Evolutionary conservation across 352 stramenopile genomes (phyloP).

Genomic region (Peronospora belbahrii): DNA sequence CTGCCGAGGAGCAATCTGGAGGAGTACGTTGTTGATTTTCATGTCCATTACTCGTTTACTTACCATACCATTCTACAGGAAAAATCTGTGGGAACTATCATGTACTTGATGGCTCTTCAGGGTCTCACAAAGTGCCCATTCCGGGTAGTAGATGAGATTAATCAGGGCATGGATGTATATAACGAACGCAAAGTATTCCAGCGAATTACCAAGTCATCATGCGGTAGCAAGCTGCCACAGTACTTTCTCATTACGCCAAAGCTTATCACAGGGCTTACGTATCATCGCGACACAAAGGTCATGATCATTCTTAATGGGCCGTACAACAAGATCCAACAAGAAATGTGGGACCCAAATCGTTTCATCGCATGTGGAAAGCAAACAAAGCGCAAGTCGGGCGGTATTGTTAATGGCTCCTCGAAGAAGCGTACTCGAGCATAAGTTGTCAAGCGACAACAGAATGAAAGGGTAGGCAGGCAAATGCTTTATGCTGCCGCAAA

Average conservation of each 20-base stretch:
- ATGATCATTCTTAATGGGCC: slow-evolving; percentile 84
- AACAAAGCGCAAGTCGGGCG: slow-evolving; percentile 25
- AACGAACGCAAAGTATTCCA: slow-evolving; percentile 88
- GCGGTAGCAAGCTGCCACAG: slow-evolving; percentile 76
- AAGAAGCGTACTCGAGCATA: slow-evolving; percentile 33
- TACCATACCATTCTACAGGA: slow-evolving; percentile 33
- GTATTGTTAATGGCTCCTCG: neutral
- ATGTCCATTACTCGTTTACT: neutral
- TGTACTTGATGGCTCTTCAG: slow-evolving; percentile 88
- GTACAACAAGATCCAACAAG: slow-evolving; percentile 74
- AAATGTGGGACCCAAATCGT: slow-evolving; percentile 53
- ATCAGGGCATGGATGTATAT: slow-evolving; percentile 87
- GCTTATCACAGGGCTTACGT: slow-evolving; percentile 76
- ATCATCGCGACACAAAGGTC: slow-evolving; percentile 83
- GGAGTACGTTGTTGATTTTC: slow-evolving; percentile 40
- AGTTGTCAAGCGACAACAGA: slow-evolving; percentile 1
- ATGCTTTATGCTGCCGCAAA: slow-evolving; percentile 6
- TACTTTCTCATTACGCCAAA: slow-evolving; percentile 89
- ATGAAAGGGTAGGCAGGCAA: neutral
- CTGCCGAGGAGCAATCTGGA: slow-evolving; percentile 78
- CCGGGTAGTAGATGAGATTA: slow-evolving; percentile 85
- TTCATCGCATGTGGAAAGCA: slow-evolving; percentile 42
- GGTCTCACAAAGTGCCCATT: slow-evolving; percentile 84
- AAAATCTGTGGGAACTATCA: slow-evolving; percentile 88
- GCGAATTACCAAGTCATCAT: slow-evolving; percentile 82